phyloP scores from a whole-genome alignment of 495 filamentous ascomycete species.

The Penicillium ochrochloron region DNA sequence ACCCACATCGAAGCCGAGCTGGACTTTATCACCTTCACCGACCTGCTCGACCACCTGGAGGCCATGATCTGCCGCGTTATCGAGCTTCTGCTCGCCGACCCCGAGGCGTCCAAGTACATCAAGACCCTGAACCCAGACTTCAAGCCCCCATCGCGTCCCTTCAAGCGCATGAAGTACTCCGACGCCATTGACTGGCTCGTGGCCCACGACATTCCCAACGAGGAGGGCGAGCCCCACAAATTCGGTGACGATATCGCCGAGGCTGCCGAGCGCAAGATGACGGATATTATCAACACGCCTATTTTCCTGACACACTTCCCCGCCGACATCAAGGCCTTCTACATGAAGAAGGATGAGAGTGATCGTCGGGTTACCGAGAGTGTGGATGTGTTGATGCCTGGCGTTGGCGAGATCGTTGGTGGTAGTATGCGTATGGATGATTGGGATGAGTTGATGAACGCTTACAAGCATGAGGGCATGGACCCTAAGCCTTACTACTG shows the following conservation, averaged over 20 bases:
- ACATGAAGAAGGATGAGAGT: constrained; percentile 90
- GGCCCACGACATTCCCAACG: constrained; percentile 87
- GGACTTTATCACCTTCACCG: constrained; percentile 92
- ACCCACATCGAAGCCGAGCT: constrained; percentile 97
- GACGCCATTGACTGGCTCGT: constrained; percentile 94
- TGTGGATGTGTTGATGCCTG: constrained; percentile 95
- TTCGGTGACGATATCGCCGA: constrained; percentile 99
- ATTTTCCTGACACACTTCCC: constrained; percentile 99
- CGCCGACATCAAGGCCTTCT: constrained; percentile 97
- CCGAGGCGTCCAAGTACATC: constrained; percentile 68
- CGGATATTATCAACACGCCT: constrained; percentile 89
- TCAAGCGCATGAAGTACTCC: constrained; percentile 91
- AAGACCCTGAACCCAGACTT: constrained; percentile 88
- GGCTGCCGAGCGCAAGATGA: constrained; percentile 96
- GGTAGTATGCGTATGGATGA: constrained; percentile 96
- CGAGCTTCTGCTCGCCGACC: constrained; percentile 72
- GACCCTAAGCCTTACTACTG: constrained; percentile 90
- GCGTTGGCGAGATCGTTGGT: constrained; percentile 96
- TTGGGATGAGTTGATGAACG: constrained; percentile 88
- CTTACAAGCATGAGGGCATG: constrained; percentile 87
- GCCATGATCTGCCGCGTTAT: constrained; percentile 86
- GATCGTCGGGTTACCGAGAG: constrained; percentile 93
- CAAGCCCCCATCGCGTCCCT: constrained; percentile 80
- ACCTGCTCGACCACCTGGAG: constrained; percentile 91
- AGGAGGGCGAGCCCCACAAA: constrained; percentile 83